Evolutionary conservation across 345 rosid genomes (phyloP).

Genomic region (Sonneratia caseolaris): DNA sequence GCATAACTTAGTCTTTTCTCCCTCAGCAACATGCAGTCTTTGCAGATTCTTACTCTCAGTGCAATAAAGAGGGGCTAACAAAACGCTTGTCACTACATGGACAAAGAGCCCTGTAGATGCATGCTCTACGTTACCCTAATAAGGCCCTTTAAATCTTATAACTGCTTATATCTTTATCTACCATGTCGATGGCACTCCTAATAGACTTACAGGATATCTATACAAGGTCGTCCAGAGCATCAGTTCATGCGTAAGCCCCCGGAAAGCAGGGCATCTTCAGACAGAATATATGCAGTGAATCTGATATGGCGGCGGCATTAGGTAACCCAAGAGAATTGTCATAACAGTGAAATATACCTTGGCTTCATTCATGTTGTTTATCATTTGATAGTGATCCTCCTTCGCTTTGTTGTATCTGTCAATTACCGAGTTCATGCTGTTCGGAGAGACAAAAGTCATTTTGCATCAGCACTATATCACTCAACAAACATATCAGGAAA

Average conservation of each 20-base stretch:
- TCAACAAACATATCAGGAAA: background rate
- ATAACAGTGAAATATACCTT: conserved; percentile 4
- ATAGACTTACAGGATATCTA: background rate
- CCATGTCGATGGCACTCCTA: background rate
- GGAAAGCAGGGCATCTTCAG: no score
- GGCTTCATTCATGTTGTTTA: conserved; percentile 12
- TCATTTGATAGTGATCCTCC: conserved; percentile 14
- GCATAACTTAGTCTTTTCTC: background rate
- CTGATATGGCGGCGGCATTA: no score
- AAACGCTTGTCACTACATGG: background rate
- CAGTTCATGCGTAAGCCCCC: background rate
- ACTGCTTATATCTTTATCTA: background rate
- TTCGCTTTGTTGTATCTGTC: conserved; percentile 17
- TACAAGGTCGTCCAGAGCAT: background rate
- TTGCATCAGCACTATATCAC: background rate
- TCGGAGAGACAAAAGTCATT: background rate
- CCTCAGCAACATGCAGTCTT: background rate
- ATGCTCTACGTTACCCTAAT: no score
- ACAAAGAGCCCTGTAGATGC: background rate
- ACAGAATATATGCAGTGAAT: background rate
- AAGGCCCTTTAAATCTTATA: no score
- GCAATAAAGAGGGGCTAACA: background rate
- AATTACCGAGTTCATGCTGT: conserved; percentile 19
- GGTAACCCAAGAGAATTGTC: background rate
- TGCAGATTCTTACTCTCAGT: background rate